A percentile compares a stretch with the other conserved stretches of the same genome.
These are phyloP conservation scores for Neofusicoccum parvum DNA, from an alignment of 2,329 filamentous ascomycete species.

Conservation along the genomic window DNA sequence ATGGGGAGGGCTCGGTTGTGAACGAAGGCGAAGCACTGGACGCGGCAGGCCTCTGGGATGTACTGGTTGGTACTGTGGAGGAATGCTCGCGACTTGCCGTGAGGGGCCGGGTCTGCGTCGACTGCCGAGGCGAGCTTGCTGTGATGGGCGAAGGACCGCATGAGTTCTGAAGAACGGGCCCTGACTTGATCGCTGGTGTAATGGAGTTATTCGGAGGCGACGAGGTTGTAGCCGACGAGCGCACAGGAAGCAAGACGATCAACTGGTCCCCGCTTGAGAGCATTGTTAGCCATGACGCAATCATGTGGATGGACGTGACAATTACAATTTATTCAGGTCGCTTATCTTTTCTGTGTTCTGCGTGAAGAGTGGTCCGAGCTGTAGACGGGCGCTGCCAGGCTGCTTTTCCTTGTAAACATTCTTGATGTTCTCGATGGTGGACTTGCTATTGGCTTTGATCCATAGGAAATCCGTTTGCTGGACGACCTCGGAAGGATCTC, in stretches of 20 bases:
- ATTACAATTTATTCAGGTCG: constrained; percentile 1
- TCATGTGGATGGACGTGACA: constrained; percentile 3
- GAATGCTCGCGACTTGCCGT: too few species aligned
- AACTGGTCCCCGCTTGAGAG: neutral
- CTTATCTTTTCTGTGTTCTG: neutral
- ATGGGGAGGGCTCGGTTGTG: too few species aligned
- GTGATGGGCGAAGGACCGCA: neutral
- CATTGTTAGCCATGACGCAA: too few species aligned
- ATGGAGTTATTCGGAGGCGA: neutral
- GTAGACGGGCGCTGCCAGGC: constrained; percentile 26
- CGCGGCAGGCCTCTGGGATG: too few species aligned
- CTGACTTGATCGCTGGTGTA: neutral
- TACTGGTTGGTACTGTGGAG: too few species aligned
- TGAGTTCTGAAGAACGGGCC: neutral
- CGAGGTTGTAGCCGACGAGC: neutral
- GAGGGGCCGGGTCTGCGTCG: neutral
- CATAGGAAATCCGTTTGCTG: constrained; percentile 37
- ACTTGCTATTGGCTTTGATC: constrained; percentile 33
- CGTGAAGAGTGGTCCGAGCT: constrained; percentile 18
- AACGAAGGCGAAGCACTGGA: too few species aligned
- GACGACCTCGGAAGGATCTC: constrained; percentile 23
- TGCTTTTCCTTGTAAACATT: constrained; percentile 25
- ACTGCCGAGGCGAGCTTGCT: neutral
- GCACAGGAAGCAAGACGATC: neutral
- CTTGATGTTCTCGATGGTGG: constrained; percentile 26